phyloP scores from a whole-genome alignment of 495 filamentous ascomycete genomes.

The Talaromyces thailandensis region DNA sequence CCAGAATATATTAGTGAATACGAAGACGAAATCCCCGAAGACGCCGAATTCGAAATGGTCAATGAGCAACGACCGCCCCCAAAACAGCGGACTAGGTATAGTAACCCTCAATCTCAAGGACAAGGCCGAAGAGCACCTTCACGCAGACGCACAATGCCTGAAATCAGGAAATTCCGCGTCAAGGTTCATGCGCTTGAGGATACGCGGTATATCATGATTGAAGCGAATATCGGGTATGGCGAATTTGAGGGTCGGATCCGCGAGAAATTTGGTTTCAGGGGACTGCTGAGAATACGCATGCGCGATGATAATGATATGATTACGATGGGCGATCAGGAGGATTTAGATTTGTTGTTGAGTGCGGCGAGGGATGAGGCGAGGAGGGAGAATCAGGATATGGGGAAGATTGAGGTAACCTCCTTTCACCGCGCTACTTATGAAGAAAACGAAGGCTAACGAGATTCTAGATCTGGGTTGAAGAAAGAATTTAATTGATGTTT shows the following conservation, averaged over 20 bases:
- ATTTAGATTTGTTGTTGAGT: slow-evolving; percentile 77
- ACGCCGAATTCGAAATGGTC: slow-evolving; percentile 81
- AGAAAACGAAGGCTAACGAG: slow-evolving; percentile 8
- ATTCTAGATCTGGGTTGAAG: slow-evolving; percentile 58
- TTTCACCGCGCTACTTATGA: background rate
- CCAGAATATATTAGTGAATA: slow-evolving; percentile 63
- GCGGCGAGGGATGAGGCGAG: slow-evolving; percentile 56
- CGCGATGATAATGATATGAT: slow-evolving; percentile 89
- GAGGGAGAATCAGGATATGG: slow-evolving; percentile 71
- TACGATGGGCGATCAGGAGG: slow-evolving; percentile 93
- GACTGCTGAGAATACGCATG: slow-evolving; percentile 73
- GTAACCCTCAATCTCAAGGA: background rate
- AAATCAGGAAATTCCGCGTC: slow-evolving; percentile 60
- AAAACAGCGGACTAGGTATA: background rate
- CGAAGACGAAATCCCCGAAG: slow-evolving; percentile 51
- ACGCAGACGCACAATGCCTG: slow-evolving; percentile 20
- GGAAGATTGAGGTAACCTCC: slow-evolving; percentile 85
- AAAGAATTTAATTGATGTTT: slow-evolving; percentile 17
- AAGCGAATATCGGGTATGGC: slow-evolving; percentile 57
- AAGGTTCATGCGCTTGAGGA: slow-evolving; percentile 84
- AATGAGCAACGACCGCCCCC: slow-evolving; percentile 14
- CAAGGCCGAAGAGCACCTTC: slow-evolving; percentile 7
- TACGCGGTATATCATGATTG: slow-evolving; percentile 89
- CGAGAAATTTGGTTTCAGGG: slow-evolving; percentile 71
- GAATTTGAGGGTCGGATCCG: slow-evolving; percentile 70